A percentile compares a stretch with the other conserved stretches of the same genome.
These are phyloP conservation scores for Citrus reticulata DNA, from an alignment of 345 rosid species.

Conservation along the genomic window DNA sequence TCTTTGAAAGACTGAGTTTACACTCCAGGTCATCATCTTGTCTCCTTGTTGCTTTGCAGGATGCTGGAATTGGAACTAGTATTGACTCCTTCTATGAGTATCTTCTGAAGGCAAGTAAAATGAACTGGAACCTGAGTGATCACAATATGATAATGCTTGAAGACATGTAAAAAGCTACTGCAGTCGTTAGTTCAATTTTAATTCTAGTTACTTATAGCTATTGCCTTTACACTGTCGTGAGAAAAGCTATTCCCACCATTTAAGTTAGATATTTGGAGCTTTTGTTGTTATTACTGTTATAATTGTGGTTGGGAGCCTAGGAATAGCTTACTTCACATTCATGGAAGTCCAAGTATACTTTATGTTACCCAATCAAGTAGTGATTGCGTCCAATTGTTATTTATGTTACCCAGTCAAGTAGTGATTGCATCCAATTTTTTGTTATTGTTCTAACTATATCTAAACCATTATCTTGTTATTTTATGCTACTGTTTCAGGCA, in stretches of 20 bases:
- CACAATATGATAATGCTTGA: not conserved
- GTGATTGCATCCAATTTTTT: not conserved
- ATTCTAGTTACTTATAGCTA: not conserved
- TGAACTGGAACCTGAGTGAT: slow-evolving; percentile 1
- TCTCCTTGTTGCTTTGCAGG: slow-evolving; percentile 54
- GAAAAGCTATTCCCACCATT: not conserved
- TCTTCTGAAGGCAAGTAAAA: slow-evolving; percentile 77
- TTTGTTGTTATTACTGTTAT: not conserved
- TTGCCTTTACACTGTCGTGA: not conserved
- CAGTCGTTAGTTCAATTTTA: not conserved
- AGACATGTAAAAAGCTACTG: not conserved
- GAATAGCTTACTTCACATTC: not conserved
- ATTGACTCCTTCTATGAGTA: slow-evolving; percentile 97
- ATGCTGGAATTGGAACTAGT: slow-evolving; percentile 99
- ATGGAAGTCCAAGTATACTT: not conserved
- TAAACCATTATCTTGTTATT: not conserved
- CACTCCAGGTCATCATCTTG: not conserved
- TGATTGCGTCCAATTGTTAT: not conserved
- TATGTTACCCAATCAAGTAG: not conserved
- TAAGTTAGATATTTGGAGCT: not conserved
- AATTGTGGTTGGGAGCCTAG: not conserved
- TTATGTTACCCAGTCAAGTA: not conserved
- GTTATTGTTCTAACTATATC: not conserved
- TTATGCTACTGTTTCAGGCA: slow-evolving; percentile 55
- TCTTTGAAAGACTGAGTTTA: not conserved